Conservation (phyloP, 2,329 filamentous ascomycete genomes). For the Ascochyta clinopodiicola region DNA sequence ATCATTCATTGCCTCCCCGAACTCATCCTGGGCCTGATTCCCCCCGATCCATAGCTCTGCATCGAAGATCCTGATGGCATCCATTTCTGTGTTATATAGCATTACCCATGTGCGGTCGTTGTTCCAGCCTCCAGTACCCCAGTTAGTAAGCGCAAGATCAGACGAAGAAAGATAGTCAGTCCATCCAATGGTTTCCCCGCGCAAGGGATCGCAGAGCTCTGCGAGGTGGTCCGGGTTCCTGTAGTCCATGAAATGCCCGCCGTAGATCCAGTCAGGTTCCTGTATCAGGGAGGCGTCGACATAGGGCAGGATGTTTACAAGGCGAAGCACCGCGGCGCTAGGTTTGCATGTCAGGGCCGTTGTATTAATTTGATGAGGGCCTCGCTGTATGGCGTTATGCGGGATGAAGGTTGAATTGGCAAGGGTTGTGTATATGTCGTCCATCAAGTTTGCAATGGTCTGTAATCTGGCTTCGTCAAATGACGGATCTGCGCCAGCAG, state of each 20-base stretch:
- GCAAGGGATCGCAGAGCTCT: slow-evolving; percentile 9
- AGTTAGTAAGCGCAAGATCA: slow-evolving; percentile 17
- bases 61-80: slow-evolving; percentile 20
- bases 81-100: slow-evolving; percentile 18
- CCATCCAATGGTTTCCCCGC: slow-evolving; percentile 1
- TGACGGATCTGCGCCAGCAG: neutral
- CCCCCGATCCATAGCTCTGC: slow-evolving; percentile 11
- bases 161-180: slow-evolving; percentile 12
- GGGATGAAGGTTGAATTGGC: slow-evolving; percentile 24
- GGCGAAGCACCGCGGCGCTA: slow-evolving; percentile 13
- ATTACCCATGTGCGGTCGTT: slow-evolving; percentile 17
- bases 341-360: slow-evolving; percentile 18
- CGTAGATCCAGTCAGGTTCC: slow-evolving; percentile 18
- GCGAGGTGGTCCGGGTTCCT: slow-evolving; percentile 8
- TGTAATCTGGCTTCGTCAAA: slow-evolving; percentile 18
- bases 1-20: neutral
- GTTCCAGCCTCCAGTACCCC: slow-evolving; percentile 21
- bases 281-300: slow-evolving; percentile 13
- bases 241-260: slow-evolving; percentile 23
- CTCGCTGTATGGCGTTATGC: slow-evolving; percentile 17
- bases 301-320: slow-evolving; percentile 26
- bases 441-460: slow-evolving; percentile 17
- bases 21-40: neutral
- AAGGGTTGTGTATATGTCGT: slow-evolving; percentile 20
- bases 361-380: slow-evolving; percentile 22